Evolutionary conservation across 2,329 filamentous ascomycete genomes (phyloP).

Genomic region (Alternaria ethzedia): DNA sequence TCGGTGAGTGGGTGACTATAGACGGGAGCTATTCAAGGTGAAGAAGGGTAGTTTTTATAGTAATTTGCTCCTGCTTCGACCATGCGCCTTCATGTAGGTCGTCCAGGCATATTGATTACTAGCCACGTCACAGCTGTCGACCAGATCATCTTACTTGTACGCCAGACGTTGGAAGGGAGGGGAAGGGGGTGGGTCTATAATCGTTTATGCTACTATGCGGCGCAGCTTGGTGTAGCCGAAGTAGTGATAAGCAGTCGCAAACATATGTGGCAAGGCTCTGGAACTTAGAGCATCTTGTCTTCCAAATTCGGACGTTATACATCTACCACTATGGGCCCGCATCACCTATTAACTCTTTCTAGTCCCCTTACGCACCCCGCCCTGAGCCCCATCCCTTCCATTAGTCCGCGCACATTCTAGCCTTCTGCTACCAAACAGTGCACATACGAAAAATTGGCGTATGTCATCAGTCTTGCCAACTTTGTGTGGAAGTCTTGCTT

Average conservation of each 20-base stretch:
- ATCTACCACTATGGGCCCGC: conserved; percentile 16
- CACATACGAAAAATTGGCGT: conserved; percentile 57
- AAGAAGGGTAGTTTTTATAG: not conserved
- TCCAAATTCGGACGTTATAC: conserved; percentile 37
- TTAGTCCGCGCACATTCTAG: conserved; percentile 31
- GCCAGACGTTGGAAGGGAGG: not conserved
- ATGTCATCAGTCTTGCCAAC: conserved; percentile 55
- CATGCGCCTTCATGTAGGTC: not conserved
- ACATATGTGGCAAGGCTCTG: conserved; percentile 10
- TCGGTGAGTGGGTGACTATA: not conserved
- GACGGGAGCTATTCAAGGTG: not conserved
- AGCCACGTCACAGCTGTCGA: not conserved
- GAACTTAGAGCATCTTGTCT: conserved; percentile 35
- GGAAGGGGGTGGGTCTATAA: not conserved
- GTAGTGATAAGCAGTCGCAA: not conserved
- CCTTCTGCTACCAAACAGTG: conserved; percentile 51
- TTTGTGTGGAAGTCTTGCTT: conserved; percentile 6
- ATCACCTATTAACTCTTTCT: conserved; percentile 14
- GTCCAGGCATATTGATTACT: not conserved
- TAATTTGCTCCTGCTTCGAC: not conserved
- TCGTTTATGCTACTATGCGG: not conserved
- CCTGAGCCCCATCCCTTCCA: conserved; percentile 17
- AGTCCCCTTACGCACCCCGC: conserved; percentile 11
- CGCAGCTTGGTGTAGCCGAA: not conserved
- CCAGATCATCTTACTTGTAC: not conserved